phyloP scores from a whole-genome alignment of 495 filamentous ascomycete species.

The Clohesyomyces aquaticus region DNA sequence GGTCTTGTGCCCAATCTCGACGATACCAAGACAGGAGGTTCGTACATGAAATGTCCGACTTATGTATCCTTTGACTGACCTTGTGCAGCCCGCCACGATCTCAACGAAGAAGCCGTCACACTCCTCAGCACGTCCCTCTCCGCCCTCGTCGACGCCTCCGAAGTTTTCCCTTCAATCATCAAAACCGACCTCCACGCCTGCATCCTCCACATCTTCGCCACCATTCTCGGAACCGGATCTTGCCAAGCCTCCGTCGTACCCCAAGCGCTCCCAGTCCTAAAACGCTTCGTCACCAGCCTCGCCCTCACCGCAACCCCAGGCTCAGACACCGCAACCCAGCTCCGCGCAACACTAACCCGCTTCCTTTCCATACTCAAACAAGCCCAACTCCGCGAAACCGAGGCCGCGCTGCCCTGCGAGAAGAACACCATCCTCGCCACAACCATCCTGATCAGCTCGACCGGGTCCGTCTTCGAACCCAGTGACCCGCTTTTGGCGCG shows the following conservation, averaged over 20 bases:
- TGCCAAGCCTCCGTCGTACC: constrained; percentile 90
- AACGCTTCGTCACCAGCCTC: constrained; percentile 81
- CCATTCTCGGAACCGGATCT: constrained; percentile 81
- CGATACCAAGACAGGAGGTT: constrained; percentile 61
- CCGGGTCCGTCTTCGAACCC: constrained; percentile 69
- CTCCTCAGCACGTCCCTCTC: constrained; percentile 80
- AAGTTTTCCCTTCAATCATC: constrained; percentile 95
- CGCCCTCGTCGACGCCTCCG: constrained; percentile 88
- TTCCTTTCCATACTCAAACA: constrained; percentile 80
- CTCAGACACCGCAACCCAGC: constrained; percentile 53
- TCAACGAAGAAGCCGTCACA: constrained; percentile 79
- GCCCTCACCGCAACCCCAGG: constrained; percentile 48
- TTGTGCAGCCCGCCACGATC: constrained; percentile 62
- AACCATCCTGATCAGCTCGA: constrained; percentile 85
- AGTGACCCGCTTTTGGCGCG: constrained; percentile 69
- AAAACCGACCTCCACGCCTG: constrained; percentile 95
- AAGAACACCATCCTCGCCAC: constrained; percentile 88
- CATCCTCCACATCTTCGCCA: constrained; percentile 94
- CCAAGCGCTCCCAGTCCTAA: constrained; percentile 87
- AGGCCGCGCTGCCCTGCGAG: constrained; percentile 81
- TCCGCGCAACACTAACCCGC: constrained; percentile 74
- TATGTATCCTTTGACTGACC: constrained; percentile 7
- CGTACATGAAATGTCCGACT: neutral
- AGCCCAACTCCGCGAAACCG: constrained; percentile 80
- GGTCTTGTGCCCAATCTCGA: constrained; percentile 84